Evolutionary conservation across 495 filamentous ascomycete species (phyloP), one percentile per base, ranked within the genome.

Genomic region (Neurospora discreta): DNA sequence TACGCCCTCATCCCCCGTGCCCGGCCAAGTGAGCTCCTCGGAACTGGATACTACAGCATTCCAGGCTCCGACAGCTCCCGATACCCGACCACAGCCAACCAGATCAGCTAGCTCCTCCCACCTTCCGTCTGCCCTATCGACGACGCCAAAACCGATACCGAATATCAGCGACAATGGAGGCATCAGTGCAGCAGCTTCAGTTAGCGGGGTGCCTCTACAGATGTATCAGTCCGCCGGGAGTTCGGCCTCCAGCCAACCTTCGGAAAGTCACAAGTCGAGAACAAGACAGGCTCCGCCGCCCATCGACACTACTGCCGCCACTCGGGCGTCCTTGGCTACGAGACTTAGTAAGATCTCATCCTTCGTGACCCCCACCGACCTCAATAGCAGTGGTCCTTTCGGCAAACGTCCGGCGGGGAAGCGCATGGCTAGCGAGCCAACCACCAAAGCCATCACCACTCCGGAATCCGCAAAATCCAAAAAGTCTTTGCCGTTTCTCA

Each of bases 371-470:
- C 79, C 82, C 36, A 79, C 79, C 18, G 80, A 83, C 60, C 73
- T 77, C 11, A 81, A 83, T 60, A 9, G 16, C 68, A 15, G 46
- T 15, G 9, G 23, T 16, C n/a, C 73, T 41, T 69, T 71, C 38
- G 75, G 76, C 6, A 80, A 78, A 60, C 79, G 80, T 26, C 78
- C 78, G 10, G 68, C 74, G 1, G 82, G 84, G 11, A 73, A 80
- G 39, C 80, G 80, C 43, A 72, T 83, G 60, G 75, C 79, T 11
- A 80, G 76, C 44, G 84, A 85, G 15, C 75, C 80, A 2, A 71
- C 73, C 8, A n/a, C 88, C 10, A 89, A 90, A 82, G 85, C 89
- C 13, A 81, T 91, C 4, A 72, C 84, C 84, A 58, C 84, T 84
- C 72, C 86, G 85, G 78, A 91, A 85, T 30, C 87, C 79, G 70